phyloP scores from a whole-genome alignment of 208 protist genomes.

The Trypanosoma mega region DNA sequence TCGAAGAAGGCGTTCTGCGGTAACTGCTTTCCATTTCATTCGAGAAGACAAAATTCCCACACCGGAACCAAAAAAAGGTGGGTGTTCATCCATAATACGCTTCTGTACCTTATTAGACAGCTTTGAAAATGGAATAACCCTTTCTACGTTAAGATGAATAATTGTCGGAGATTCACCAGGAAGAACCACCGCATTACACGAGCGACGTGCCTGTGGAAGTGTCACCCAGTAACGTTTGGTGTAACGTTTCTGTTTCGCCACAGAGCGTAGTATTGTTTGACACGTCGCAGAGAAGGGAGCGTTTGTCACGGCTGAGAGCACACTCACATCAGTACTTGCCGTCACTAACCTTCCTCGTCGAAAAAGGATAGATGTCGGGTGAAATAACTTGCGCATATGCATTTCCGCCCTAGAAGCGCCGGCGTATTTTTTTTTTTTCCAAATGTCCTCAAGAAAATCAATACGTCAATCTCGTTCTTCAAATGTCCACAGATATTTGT shows the following conservation, averaged over 20 bases:
- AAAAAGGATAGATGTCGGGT: conserved; percentile 1
- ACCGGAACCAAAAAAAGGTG: conserved; percentile 85
- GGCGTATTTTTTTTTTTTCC: neutral
- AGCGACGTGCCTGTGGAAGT: conserved; percentile 67
- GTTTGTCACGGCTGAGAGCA: conserved; percentile 81
- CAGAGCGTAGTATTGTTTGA: conserved; percentile 47
- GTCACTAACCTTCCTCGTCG: conserved; percentile 14
- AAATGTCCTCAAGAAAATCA: no score
- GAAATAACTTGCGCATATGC: conserved; percentile 12
- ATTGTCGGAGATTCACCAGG: conserved; percentile 59
- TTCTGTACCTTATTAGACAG: conserved; percentile 58
- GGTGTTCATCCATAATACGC: conserved; percentile 80
- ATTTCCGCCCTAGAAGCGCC: neutral
- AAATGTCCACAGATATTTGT: no score
- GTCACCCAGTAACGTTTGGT: conserved; percentile 82
- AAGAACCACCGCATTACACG: conserved; percentile 67
- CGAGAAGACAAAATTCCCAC: conserved; percentile 86
- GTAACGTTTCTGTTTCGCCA: conserved; percentile 39
- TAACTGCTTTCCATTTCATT: conserved; percentile 83
- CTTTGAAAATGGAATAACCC: conserved; percentile 62
- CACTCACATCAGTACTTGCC: conserved; percentile 22
- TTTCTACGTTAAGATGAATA: conserved; percentile 79
- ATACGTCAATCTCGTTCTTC: no score
- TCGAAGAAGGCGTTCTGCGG: conserved; percentile 61
- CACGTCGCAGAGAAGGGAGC: conserved; percentile 56